phyloP scores from a whole-genome alignment of 352 stramenopile species.

The Phytophthora vignae region DNA sequence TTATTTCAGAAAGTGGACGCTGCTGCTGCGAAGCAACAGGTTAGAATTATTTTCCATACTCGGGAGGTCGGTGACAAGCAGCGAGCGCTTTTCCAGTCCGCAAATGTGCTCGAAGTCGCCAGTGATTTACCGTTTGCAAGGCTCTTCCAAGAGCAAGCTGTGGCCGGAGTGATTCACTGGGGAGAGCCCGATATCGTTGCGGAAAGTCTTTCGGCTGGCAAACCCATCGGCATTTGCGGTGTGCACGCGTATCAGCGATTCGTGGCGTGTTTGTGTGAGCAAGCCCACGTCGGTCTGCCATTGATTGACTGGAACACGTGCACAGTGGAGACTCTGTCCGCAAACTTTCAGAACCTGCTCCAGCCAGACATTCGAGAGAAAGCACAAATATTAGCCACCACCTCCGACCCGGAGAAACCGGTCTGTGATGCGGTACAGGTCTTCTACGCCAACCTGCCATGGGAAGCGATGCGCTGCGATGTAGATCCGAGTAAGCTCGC shows the following conservation, averaged over 20 bases:
- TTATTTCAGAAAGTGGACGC: constrained; percentile 46
- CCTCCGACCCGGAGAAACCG: constrained; percentile 69
- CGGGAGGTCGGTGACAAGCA: constrained; percentile 29
- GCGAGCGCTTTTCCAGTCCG: constrained; percentile 17
- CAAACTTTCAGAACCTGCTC: constrained; percentile 62
- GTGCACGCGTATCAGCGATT: constrained; percentile 91
- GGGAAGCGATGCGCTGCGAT: constrained; percentile 85
- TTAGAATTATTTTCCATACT: constrained; percentile 68
- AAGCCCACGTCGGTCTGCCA: constrained; percentile 70
- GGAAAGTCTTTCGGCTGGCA: constrained; percentile 76
- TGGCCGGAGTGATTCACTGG: constrained; percentile 79
- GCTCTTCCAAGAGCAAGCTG: constrained; percentile 73
- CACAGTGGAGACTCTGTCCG: constrained; percentile 58
- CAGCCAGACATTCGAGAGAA: constrained; percentile 41
- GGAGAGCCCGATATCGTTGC: constrained; percentile 76
- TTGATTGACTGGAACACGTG: constrained; percentile 69
- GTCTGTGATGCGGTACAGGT: constrained; percentile 62
- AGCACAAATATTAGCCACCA: constrained; percentile 46
- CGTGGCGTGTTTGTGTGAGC: constrained; percentile 73
- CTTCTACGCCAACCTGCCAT: constrained; percentile 78
- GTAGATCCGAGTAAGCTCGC: constrained; percentile 43
- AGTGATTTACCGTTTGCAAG: constrained; percentile 71
- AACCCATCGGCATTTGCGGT: constrained; percentile 87
- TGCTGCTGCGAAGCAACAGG: constrained; percentile 24
- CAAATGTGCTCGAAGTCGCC: constrained; percentile 36